Evolutionary conservation across 169 alveolate species (phyloP).

Genomic region (Plasmodium adleri): DNA sequence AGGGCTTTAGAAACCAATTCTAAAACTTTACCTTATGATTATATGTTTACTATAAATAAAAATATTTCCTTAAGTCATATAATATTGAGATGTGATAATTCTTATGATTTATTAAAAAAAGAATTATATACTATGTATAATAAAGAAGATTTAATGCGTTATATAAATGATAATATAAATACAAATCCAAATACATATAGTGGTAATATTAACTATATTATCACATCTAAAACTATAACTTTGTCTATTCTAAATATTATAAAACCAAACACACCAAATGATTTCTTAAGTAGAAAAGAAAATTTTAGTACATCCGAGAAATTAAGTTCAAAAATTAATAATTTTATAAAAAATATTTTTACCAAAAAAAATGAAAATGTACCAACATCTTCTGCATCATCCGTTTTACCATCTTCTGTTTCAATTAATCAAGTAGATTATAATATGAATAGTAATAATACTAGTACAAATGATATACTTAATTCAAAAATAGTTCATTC

Average conservation of each 20-base stretch:
- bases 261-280: constrained; percentile 12
- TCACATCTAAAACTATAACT: constrained; percentile 36
- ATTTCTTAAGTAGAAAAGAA: constrained; percentile 50
- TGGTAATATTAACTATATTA: constrained; percentile 37
- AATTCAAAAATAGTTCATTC: constrained; percentile 33
- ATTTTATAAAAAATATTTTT: constrained; percentile 64
- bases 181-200: background rate
- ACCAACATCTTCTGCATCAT: background rate
- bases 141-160: constrained; percentile 27
- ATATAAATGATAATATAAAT: constrained; percentile 1
- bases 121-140: constrained; percentile 39
- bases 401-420: background rate
- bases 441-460: background rate
- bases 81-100: constrained; percentile 25
- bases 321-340: constrained; percentile 59
- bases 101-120: constrained; percentile 28
- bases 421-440: background rate
- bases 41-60: constrained; percentile 51
- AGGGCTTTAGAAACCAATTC: constrained; percentile 40
- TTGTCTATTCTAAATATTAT: constrained; percentile 28
- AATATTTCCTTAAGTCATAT: constrained; percentile 52
- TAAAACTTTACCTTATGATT: constrained; percentile 38
- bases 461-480: constrained; percentile 1
- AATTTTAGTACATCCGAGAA: constrained; percentile 40
- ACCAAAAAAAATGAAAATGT: constrained; percentile 32